Conservation (phyloP, 768 basidiomycete species). For the Russula olivacea region DNA sequence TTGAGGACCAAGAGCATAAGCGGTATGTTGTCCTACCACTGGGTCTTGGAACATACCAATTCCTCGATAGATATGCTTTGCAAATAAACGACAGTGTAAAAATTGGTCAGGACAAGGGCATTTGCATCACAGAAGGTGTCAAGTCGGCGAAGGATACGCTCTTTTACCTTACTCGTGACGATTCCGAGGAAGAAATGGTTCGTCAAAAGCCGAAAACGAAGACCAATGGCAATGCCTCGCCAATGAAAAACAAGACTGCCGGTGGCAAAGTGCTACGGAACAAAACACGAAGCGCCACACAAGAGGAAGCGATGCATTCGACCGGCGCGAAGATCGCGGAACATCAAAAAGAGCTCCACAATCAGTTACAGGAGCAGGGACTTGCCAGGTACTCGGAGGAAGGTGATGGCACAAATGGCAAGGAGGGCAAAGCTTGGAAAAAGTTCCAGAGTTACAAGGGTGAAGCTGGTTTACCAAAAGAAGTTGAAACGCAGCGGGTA, state of each 20-base stretch:
- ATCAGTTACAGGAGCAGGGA: constrained; percentile 69
- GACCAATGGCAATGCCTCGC: constrained; percentile 56
- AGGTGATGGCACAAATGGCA: constrained; percentile 64
- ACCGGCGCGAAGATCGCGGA: constrained; percentile 74
- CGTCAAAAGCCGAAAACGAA: constrained; percentile 52
- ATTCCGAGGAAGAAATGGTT: constrained; percentile 49
- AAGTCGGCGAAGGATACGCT: constrained; percentile 83
- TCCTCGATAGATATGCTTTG: constrained; percentile 63
- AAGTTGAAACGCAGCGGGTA: constrained; percentile 75
- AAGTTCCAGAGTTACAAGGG: constrained; percentile 96
- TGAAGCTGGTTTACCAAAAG: constrained; percentile 82
- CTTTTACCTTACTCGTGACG: constrained; percentile 71
- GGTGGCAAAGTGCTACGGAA: constrained; percentile 85
- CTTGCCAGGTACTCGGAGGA: constrained; percentile 79
- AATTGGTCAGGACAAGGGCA: constrained; percentile 57
- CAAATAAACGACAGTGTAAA: constrained; percentile 86
- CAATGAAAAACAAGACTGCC: constrained; percentile 65
- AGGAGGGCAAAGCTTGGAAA: constrained; percentile 92
- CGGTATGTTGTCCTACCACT: constrained; percentile 45
- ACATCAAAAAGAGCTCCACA: constrained; percentile 82
- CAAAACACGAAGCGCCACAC: constrained; percentile 82
- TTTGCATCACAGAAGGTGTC: constrained; percentile 75
- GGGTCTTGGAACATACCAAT: not conserved
- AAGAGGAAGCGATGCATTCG: constrained; percentile 70
- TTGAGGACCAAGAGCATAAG: constrained; percentile 69